phyloP scores from a whole-genome alignment of 129 eudicot species.

The Artemisia tridentata region DNA sequence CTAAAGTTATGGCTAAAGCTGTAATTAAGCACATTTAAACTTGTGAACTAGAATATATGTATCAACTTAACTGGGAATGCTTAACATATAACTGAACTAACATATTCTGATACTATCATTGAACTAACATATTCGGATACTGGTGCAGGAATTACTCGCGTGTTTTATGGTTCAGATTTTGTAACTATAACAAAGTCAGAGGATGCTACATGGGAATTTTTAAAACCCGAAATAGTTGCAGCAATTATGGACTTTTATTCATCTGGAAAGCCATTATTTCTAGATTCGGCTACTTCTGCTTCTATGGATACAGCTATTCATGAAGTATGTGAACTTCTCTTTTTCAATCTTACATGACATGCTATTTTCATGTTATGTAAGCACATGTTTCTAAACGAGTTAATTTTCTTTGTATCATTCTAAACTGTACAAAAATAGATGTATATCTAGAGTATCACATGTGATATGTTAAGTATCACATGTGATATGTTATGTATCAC shows the following conservation, averaged over 20 bases:
- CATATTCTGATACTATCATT: neutral
- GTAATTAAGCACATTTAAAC: neutral
- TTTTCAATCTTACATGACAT: neutral
- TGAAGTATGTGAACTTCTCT: constrained; percentile 39
- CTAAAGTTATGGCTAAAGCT: neutral
- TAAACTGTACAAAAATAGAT: too few species aligned
- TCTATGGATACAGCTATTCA: constrained; percentile 95
- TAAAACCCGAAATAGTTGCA: constrained; percentile 93
- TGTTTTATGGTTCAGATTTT: constrained; percentile 96
- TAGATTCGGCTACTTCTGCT: constrained; percentile 75
- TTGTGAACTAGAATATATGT: neutral
- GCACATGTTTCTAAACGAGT: too few species aligned
- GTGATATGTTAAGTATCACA: too few species aligned
- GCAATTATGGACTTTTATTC: constrained; percentile 97
- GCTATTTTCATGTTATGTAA: too few species aligned
- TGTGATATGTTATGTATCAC: too few species aligned
- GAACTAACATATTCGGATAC: constrained; percentile 7
- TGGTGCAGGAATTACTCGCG: constrained; percentile 77
- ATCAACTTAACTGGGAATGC: too few species aligned
- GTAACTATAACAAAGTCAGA: constrained; percentile 91
- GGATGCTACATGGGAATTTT: constrained; percentile 75
- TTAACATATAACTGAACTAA: too few species aligned
- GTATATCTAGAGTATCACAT: too few species aligned
- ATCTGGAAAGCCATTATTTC: constrained; percentile 81
- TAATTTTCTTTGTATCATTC: too few species aligned